Conservation (phyloP, 2,329 filamentous ascomycete species). For the Ophidiomyces ophidiicola region DNA sequence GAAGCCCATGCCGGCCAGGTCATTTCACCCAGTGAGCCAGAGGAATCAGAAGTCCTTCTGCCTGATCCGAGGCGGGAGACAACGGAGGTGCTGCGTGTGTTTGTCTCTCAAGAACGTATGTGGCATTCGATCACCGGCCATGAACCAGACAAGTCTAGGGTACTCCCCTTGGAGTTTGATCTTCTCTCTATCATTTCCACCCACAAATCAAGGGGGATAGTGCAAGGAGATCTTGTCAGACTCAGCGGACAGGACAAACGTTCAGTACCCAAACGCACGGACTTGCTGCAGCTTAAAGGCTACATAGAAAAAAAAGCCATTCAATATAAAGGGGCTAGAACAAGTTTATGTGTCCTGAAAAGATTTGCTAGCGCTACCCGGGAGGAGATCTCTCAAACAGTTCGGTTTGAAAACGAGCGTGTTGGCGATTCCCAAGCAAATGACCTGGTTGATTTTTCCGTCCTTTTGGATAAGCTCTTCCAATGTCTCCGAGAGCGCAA, state of each 20-base stretch:
- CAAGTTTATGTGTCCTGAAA: slow-evolving; percentile 45
- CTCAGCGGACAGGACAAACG: slow-evolving; percentile 52
- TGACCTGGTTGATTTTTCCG: slow-evolving; percentile 37
- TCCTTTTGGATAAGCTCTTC: slow-evolving; percentile 40
- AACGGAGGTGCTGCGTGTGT: slow-evolving; percentile 30
- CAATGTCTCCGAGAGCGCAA: slow-evolving; percentile 38
- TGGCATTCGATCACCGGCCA: slow-evolving; percentile 52
- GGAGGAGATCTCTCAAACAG: slow-evolving; percentile 9
- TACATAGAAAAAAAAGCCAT: slow-evolving; percentile 49
- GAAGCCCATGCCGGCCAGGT: slow-evolving; percentile 4
- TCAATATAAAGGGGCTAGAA: slow-evolving; percentile 39
- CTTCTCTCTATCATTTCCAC: slow-evolving; percentile 48
- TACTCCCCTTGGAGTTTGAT: slow-evolving; percentile 44
- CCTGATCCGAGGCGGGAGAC: background rate
- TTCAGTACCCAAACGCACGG: slow-evolving; percentile 50
- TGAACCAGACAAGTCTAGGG: slow-evolving; percentile 42
- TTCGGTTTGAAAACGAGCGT: slow-evolving; percentile 15
- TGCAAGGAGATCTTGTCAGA: slow-evolving; percentile 44
- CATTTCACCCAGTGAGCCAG: background rate
- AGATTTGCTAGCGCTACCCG: slow-evolving; percentile 30
- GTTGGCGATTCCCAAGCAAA: slow-evolving; percentile 14
- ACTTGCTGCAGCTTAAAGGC: slow-evolving; percentile 44
- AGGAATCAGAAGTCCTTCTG: background rate
- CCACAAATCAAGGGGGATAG: slow-evolving; percentile 42
- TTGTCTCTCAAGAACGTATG: slow-evolving; percentile 43